These are phyloP conservation scores for Metschnikowia shivogae DNA, from an alignment of 805 yeast species.

Conservation along the genomic window DNA sequence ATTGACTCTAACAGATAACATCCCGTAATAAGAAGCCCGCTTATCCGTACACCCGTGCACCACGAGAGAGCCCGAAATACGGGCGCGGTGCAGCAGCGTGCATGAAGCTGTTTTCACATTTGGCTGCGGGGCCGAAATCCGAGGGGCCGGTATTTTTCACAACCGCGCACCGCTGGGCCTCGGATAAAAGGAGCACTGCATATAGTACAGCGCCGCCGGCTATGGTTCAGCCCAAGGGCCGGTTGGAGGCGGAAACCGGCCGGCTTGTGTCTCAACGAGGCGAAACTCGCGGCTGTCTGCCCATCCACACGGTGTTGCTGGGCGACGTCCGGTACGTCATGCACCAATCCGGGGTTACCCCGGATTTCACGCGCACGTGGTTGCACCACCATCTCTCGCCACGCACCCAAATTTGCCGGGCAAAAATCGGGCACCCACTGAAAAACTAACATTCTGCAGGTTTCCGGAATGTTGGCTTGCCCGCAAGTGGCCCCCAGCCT, in stretches of 20 bases:
- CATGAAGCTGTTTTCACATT: too few relatives aligned
- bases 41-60: not conserved
- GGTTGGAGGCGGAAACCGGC: too few relatives aligned
- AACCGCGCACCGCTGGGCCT: slow-evolving; percentile 2
- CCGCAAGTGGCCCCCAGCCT: too few relatives aligned
- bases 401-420: not conserved
- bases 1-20: not conserved
- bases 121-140: too few relatives aligned
- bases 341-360: slow-evolving; percentile 8
- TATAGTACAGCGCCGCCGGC: not conserved
- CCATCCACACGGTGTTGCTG: too few relatives aligned
- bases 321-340: not conserved
- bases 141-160: not conserved
- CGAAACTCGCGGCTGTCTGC: too few relatives aligned
- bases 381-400: not conserved
- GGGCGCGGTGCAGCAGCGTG: not conserved
- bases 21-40: too few relatives aligned
- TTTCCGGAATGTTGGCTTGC: too few relatives aligned
- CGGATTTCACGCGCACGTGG: slow-evolving; percentile 9
- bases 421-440: not conserved
- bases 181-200: slow-evolving; percentile 2
- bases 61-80: not conserved
- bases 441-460: too few relatives aligned
- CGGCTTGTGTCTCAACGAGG: too few relatives aligned
- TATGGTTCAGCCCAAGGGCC: not conserved